These are phyloP conservation scores for Brettanomyces anomalus DNA, from an alignment of 805 yeast species.

Conservation along the genomic window DNA sequence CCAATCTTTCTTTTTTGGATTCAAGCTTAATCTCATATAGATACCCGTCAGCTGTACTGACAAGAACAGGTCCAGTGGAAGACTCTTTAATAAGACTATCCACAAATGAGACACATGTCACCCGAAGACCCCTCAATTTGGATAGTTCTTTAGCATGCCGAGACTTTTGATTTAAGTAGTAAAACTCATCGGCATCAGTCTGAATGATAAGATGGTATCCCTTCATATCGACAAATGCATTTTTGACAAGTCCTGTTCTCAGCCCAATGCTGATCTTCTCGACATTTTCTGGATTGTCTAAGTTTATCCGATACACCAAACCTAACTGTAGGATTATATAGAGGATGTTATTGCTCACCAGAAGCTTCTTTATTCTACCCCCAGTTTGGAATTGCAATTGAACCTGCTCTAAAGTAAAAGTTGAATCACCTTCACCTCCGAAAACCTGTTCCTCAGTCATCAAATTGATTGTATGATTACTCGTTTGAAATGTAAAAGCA, in stretches of 20 bases:
- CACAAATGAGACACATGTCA: constrained; percentile 34
- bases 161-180: constrained; percentile 35
- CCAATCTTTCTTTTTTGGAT: constrained; percentile 31
- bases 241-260: constrained; percentile 18
- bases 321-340: constrained; percentile 46
- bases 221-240: constrained; percentile 39
- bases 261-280: constrained; percentile 28
- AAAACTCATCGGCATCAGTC: constrained; percentile 37
- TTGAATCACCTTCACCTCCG: constrained; percentile 2
- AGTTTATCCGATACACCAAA: constrained; percentile 51
- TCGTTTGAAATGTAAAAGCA: too few relatives aligned
- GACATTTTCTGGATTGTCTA: constrained; percentile 56
- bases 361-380: constrained; percentile 35
- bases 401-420: constrained; percentile 23
- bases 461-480: too few relatives aligned
- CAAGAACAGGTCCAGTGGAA: constrained; percentile 36
- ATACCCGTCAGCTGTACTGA: constrained; percentile 41
- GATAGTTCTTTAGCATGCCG: constrained; percentile 32
- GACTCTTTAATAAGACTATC: constrained; percentile 16
- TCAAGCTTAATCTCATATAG: constrained; percentile 41
- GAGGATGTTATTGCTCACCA: constrained; percentile 47
- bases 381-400: constrained; percentile 25
- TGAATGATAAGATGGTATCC: constrained; percentile 46
- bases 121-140: constrained; percentile 37
- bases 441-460: not conserved